Evolutionary conservation across 805 yeast genomes (phyloP).

Genomic region (Cyberlindnera euphorbiiphila): DNA sequence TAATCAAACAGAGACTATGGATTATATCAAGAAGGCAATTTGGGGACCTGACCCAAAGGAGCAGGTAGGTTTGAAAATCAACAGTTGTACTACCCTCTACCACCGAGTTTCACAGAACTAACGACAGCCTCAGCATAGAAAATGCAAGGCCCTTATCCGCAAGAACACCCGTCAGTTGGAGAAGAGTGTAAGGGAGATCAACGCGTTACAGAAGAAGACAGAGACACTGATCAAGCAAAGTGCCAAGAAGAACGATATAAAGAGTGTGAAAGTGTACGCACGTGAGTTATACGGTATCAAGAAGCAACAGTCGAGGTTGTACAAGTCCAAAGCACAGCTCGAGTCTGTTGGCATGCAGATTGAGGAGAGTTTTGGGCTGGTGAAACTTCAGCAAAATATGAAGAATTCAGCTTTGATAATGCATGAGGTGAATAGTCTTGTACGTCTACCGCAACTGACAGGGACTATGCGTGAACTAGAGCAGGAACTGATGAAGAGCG

Average conservation of each 20-base stretch:
- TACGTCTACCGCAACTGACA: constrained; percentile 73
- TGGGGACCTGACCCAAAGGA: constrained; percentile 98
- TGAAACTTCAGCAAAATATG: constrained; percentile 78
- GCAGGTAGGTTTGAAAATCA: constrained; percentile 49
- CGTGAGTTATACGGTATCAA: constrained; percentile 71
- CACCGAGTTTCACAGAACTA: too few relatives aligned
- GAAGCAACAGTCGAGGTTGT: constrained; percentile 69
- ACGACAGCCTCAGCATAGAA: constrained; percentile 54
- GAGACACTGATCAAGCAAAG: constrained; percentile 69
- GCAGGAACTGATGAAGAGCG: constrained; percentile 80
- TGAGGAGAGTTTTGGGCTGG: constrained; percentile 86
- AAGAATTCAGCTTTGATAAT: constrained; percentile 73
- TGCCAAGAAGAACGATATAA: constrained; percentile 72
- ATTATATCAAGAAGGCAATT: constrained; percentile 76
- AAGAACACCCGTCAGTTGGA: constrained; percentile 84
- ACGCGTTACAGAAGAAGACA: constrained; percentile 70
- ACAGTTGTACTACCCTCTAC: too few relatives aligned
- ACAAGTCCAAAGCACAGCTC: constrained; percentile 78
- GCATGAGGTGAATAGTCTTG: constrained; percentile 82
- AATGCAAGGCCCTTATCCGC: constrained; percentile 74
- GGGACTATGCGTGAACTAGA: constrained; percentile 83
- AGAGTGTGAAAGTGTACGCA: constrained; percentile 76
- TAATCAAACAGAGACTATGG: too few relatives aligned
- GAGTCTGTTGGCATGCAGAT: constrained; percentile 85
- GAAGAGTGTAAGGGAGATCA: constrained; percentile 53